phyloP scores from a whole-genome alignment of 257 asterid genomes.

The Jacaranda copaia region DNA sequence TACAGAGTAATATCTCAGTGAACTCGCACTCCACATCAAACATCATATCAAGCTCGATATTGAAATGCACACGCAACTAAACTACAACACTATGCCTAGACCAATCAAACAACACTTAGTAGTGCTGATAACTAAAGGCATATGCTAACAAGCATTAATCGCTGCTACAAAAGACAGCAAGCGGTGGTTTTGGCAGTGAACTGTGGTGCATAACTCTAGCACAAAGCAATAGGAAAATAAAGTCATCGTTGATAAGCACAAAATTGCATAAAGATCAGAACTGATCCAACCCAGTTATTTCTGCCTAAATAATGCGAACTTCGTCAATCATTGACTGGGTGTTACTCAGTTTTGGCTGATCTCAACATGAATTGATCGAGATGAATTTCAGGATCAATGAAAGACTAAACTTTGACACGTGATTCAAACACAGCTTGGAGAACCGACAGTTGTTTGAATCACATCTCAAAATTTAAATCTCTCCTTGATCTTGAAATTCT shows the following conservation, averaged over 20 bases:
- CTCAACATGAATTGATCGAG: not conserved
- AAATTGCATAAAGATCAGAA: conserved; percentile 4
- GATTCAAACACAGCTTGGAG: not conserved
- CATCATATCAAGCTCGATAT: conserved; percentile 16
- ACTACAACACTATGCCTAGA: not conserved
- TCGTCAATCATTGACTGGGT: not conserved
- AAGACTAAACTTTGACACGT: too few species aligned
- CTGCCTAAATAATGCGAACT: not conserved
- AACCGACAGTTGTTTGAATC: conserved; percentile 22
- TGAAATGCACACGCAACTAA: conserved; percentile 1
- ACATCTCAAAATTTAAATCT: conserved; percentile 11
- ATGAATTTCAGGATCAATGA: not conserved
- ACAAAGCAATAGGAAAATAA: conserved; percentile 11
- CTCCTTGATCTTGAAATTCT: conserved; percentile 15
- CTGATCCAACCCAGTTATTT: not conserved
- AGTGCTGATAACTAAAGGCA: not conserved
- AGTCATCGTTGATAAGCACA: not conserved
- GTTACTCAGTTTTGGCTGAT: too few species aligned
- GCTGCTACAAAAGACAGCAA: not conserved
- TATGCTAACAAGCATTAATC: conserved; percentile 4
- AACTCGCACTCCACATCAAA: not conserved
- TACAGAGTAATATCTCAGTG: not conserved
- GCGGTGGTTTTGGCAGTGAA: conserved; percentile 11
- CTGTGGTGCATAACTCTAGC: conserved; percentile 3
- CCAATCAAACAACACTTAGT: conserved; percentile 22